Conservation (phyloP, 2,329 filamentous ascomycete species). For the Colletotrichum sp. region DNA sequence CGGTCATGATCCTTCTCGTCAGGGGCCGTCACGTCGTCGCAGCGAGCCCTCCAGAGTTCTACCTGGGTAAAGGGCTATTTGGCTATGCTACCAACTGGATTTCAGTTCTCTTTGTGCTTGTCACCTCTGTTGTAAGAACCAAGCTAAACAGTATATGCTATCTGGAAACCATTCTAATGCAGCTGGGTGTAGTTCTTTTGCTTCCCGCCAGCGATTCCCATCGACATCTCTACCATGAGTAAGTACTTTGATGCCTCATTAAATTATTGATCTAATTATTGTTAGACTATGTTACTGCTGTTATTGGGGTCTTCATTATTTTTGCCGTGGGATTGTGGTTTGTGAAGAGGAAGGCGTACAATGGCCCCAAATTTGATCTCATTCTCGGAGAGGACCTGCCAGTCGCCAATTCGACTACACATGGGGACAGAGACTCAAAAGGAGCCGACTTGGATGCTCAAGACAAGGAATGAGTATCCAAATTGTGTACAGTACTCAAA, state of each 20-base stretch:
- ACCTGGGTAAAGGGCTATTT: neutral
- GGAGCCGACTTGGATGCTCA: neutral
- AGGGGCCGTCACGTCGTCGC: constrained; percentile 37
- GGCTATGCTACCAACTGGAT: neutral
- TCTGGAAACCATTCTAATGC: neutral
- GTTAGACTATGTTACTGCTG: constrained; percentile 4
- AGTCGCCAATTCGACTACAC: neutral
- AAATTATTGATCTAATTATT: neutral
- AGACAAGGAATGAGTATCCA: neutral
- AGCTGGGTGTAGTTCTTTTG: neutral
- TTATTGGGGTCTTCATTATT: neutral
- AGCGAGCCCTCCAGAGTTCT: neutral
- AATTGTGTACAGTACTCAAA: neutral
- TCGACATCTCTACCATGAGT: constrained; percentile 8
- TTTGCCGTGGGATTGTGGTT: neutral
- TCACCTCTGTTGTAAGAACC: constrained; percentile 1
- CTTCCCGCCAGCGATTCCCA: constrained; percentile 5
- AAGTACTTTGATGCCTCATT: neutral
- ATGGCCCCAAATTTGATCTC: constrained; percentile 3
- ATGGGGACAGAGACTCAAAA: neutral
- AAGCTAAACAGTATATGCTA: neutral
- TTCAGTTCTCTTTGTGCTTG: neutral
- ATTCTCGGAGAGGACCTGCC: constrained; percentile 2
- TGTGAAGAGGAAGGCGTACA: neutral
- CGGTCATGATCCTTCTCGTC: constrained; percentile 41